Conservation (phyloP, 177 flowering plant species). For the Vitis hybrid region DNA sequence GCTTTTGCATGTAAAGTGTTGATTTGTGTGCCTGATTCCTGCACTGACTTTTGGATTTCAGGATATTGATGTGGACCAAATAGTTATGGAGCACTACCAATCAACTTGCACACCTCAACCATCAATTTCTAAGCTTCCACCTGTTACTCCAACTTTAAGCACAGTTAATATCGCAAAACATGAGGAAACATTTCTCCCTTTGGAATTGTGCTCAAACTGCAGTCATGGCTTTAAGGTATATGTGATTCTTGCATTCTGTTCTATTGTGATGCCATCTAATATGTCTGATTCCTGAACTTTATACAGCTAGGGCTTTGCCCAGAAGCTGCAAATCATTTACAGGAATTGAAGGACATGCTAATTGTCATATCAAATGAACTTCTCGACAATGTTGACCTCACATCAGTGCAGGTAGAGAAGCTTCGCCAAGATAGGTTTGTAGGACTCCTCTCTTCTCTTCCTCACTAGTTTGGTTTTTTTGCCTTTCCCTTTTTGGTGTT, state of each 20-base stretch:
- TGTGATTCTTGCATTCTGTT: not conserved
- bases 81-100: slow-evolving; percentile 78
- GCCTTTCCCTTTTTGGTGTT: too few relatives aligned
- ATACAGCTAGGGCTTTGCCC: slow-evolving; percentile 82
- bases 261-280: slow-evolving; percentile 3
- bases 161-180: slow-evolving; percentile 21
- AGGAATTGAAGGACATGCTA: slow-evolving; percentile 84
- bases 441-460: not conserved
- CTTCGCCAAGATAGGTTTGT: slow-evolving; percentile 88
- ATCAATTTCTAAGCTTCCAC: slow-evolving; percentile 45
- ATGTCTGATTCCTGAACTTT: slow-evolving; percentile 19
- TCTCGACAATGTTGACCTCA: slow-evolving; percentile 72
- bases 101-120: slow-evolving; percentile 72
- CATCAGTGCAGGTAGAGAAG: slow-evolving; percentile 45
- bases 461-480: not conserved
- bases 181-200: slow-evolving; percentile 48
- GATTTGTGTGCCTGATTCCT: not conserved
- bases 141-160: slow-evolving; percentile 42
- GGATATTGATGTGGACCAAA: slow-evolving; percentile 92
- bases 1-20: not conserved
- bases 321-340: slow-evolving; percentile 72
- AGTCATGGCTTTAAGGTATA: slow-evolving; percentile 78
- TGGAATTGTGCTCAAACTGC: slow-evolving; percentile 64
- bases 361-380: slow-evolving; percentile 83
- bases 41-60: slow-evolving; percentile 30